These are phyloP conservation scores for Tephrocybe sp. DNA, from an alignment of 768 basidiomycete genomes.

Conservation along the genomic window DNA sequence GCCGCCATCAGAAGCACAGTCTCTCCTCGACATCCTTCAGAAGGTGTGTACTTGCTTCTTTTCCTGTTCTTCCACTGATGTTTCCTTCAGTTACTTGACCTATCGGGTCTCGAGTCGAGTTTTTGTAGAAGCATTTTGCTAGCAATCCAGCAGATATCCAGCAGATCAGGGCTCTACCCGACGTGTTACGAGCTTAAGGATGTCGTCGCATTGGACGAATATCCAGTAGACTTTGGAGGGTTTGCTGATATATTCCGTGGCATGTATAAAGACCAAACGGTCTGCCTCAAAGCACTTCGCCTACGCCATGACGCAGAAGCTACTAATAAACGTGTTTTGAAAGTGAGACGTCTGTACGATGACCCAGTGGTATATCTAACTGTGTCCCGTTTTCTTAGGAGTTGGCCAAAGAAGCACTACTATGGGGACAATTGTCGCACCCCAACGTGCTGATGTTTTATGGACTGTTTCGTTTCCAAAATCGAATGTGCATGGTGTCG, in stretches of 20 bases:
- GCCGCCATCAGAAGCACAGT: not conserved
- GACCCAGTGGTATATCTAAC: not conserved
- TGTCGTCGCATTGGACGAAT: not conserved
- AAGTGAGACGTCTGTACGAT: no score
- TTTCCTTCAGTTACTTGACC: not conserved
- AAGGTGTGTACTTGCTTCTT: not conserved
- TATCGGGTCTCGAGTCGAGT: not conserved
- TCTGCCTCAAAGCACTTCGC: not conserved
- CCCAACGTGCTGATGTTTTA: slow-evolving; percentile 13
- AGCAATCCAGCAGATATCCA: not conserved
- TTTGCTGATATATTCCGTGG: slow-evolving; percentile 4
- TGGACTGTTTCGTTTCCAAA: slow-evolving; percentile 9
- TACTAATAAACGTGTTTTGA: not conserved
- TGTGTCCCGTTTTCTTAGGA: not conserved
- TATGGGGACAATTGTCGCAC: slow-evolving; percentile 6
- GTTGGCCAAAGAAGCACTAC: no score
- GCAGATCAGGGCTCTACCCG: not conserved
- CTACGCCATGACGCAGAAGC: not conserved
- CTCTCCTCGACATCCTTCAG: not conserved
- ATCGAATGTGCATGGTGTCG: slow-evolving; percentile 9
- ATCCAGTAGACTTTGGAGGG: not conserved
- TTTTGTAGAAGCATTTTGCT: not conserved
- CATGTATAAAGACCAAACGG: not conserved
- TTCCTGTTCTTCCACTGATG: not conserved
- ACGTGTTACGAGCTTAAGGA: not conserved